Conservation (phyloP, 192 early-diverging fungal genomes). For the Blastocladiella britannica region DNA sequence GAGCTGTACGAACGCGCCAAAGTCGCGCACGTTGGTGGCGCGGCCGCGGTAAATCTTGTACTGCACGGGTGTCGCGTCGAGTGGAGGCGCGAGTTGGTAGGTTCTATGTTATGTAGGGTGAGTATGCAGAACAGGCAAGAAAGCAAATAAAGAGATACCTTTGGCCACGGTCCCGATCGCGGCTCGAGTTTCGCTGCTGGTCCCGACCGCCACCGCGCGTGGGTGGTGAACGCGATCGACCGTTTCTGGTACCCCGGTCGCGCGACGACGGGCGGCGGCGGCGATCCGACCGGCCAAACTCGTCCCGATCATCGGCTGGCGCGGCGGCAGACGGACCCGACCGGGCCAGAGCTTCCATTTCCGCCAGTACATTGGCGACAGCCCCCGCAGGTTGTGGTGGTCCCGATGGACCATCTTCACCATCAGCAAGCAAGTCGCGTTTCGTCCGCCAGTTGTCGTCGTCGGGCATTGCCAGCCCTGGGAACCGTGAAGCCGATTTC, state of each 20-base stretch:
- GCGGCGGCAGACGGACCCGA: too few species aligned
- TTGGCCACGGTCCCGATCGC: too few species aligned
- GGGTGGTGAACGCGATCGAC: neutral
- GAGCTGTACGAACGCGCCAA: conserved; percentile 78
- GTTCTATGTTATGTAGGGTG: neutral
- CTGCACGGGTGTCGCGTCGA: conserved; percentile 61
- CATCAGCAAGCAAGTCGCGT: conserved; percentile 10
- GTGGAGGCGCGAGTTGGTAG: neutral
- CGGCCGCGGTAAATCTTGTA: conserved; percentile 83
- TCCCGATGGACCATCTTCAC: conserved; percentile 20
- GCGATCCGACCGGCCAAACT: neutral
- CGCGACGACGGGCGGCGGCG: neutral
- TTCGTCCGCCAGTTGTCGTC: conserved; percentile 13
- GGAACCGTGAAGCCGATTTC: conserved; percentile 11
- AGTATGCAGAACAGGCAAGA: too few species aligned
- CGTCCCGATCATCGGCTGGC: too few species aligned
- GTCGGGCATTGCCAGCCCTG: conserved; percentile 23
- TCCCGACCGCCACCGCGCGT: neutral
- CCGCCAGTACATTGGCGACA: conserved; percentile 17
- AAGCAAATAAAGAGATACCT: too few species aligned
- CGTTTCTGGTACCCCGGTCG: neutral
- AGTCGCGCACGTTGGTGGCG: conserved; percentile 67
- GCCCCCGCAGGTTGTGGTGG: conserved; percentile 2
- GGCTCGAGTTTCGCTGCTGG: too few species aligned
- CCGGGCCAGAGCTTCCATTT: conserved; percentile 18